Evolutionary conservation across 441 rosid species (phyloP), one percentile per base, ranked within the genome.

Genomic region (Euphorbia schlechtendalii): DNA sequence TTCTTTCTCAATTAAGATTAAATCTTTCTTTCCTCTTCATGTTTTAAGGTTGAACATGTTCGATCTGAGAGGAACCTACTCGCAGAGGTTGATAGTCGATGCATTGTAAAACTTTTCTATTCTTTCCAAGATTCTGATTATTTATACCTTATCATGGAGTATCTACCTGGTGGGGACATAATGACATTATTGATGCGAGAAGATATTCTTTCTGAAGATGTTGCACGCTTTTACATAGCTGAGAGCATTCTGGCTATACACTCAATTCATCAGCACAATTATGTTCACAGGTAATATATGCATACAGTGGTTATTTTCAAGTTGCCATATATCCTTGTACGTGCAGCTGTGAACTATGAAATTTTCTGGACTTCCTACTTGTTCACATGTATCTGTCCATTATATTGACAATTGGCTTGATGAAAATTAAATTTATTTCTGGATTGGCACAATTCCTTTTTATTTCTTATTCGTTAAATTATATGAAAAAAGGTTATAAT

Each of bases 101-200:
- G 84, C 77, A 87, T 89, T 67, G 96, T 87, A 41, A 80, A 92
- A 71, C 87, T 92, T 63, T 86, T 82, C 76, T 92, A 87, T 76
- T 92, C 98, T 61, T 92, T 92, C 74, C 98, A 92, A 89, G 98
- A 92, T 79, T 83, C 95, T 7, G 96, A 86, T 65, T 89, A 76
- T 82, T 80, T 92, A 70, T 92, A 92, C 79, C 90, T 92, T 63
- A 89, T 92, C 52, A 92, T 92, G 96, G 98, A 89, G 83, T 92
- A 92, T 79, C 77, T 92, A 69, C 96, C 96, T 70, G 96, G 96
- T 52, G 98, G 98, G 71, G 98, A 92, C 83, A 92, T 92, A 70
- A 92, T 89, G 96, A 92, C 98, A 43, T 80, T 92, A 73, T 80
- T 92, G 67, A 92, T 92, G 96, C 86, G 98, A 75, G 93, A 92